Evolutionary conservation across 176 grass and related monocot species (phyloP), one percentile per base, ranked within the genome.

Genomic region (Lolium perenne): DNA sequence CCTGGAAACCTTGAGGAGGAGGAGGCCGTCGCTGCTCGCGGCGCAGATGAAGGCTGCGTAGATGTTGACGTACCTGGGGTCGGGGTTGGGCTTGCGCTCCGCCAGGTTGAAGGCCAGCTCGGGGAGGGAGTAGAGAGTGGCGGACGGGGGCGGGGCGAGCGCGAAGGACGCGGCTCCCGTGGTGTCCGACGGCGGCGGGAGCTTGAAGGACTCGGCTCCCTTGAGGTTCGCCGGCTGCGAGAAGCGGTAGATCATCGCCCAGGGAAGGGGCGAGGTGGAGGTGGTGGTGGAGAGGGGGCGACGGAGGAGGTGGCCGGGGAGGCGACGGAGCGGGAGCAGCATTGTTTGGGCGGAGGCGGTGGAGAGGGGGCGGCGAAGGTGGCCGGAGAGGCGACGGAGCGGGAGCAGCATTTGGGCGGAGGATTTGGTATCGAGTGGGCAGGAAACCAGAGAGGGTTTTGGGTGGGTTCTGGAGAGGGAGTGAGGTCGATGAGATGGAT

Each of bases 101-200:
- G 15, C 62, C 62, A 15, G 13, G 62, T 15, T 35, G 63, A 38
- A 66, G 11, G 12, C 63, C 63, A 15, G 63, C 63, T 17, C 29
- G 63, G 29, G 63, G 63, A 66, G 63, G 63, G 63, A 66, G 63
- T 38, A 66, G 63, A 16, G 63, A 16, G 63, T 35, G 63, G 63
- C 14, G 7, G 63, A 66, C 26, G 63, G 63, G 12, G 63, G 63
- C 63, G 13, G 26, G 1, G 63, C 63, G 29, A 66, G 63, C 5
- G 5, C 14, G 63, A 66, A 66, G 14, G 29, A 66, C 6, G 63
- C 63, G 62, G 10, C 12, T 15, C 25, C 23, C 12, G 25, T 65
- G 62, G 25, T 1, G 62, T 65, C 12, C 6, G 62, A 65, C 62
- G 62, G 62, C 10, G 62, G 23, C 62, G 25, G 62, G 25, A 66